Percentiles rank a stretch among this genome's conserved stretches.
Evolutionary conservation across 2,329 filamentous ascomycete genomes (phyloP).

Genomic region (Cercospora sojina): DNA sequence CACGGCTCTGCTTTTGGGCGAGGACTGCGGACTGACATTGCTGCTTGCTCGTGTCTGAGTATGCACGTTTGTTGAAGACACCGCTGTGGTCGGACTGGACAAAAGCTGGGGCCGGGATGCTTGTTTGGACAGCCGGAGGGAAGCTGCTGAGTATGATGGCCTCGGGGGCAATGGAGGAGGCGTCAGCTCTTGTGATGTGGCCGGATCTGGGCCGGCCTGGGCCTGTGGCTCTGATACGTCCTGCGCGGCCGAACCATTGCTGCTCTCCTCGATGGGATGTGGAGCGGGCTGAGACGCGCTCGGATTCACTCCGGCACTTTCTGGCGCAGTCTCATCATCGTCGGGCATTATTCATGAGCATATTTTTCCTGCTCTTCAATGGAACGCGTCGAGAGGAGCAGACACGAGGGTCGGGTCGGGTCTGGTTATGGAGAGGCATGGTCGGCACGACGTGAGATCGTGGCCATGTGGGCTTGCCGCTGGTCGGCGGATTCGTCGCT

Average conservation of each 20-base stretch:
- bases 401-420: background rate
- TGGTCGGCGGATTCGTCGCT: background rate
- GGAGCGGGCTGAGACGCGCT: background rate
- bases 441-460: background rate
- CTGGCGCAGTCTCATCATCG: slow-evolving; percentile 13
- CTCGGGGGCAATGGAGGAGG: slow-evolving; percentile 42
- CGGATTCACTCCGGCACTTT: slow-evolving; percentile 9
- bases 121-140: slow-evolving; percentile 38
- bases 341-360: slow-evolving; percentile 26
- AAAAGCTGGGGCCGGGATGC: slow-evolving; percentile 44
- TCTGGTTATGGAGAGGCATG: background rate
- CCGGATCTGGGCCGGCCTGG: background rate
- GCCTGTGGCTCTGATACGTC: background rate
- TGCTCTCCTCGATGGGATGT: slow-evolving; percentile 1
- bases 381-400: background rate
- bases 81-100: slow-evolving; percentile 76
- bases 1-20: slow-evolving; percentile 35
- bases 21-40: slow-evolving; percentile 27
- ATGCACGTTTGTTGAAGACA: slow-evolving; percentile 78
- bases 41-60: slow-evolving; percentile 68
- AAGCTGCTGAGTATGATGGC: slow-evolving; percentile 29
- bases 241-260: background rate
- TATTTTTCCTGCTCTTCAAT: background rate
- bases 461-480: background rate
- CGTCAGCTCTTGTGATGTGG: slow-evolving; percentile 35